Evolutionary conservation across 2,329 filamentous ascomycete species (phyloP), one percentile per base, ranked within the genome.

Genomic region (Botrytis squamosa): DNA sequence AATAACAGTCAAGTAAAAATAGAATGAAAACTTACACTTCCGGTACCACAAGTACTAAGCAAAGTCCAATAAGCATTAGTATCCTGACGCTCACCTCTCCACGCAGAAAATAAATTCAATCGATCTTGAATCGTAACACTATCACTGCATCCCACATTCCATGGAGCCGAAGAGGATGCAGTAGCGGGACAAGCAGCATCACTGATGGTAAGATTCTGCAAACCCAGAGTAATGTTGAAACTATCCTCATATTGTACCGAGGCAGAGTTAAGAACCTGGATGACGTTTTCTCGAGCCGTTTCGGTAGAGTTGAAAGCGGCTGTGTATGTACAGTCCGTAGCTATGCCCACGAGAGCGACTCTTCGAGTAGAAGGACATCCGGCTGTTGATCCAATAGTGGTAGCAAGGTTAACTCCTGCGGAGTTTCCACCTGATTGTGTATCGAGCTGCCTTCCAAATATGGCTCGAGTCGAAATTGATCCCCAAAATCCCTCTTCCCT

Each of bases 221-320:
- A 89, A 62, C 94, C 96, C 52, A 99, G 89, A 0, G 95, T 95
- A 79, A 99, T 95, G 83, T 98, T 98, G 85, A 99, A 98, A 12
- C 93, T 93, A 78, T 87, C 89, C 82, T 99, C 96, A 80, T 96
- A 99, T 16, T 98, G 84, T 75, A 90, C 89, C 2, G 95, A 98
- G 0, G 96, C 96, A 63, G 90, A 86, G 83, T 97, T 98, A 81
- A 99, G 92, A 81, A 93, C 87, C 70, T 85, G 86, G 78, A 99
- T 94, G 75, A 99, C 88, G 81, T 96, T 96, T 75, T 88, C 82
- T 73, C 91, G 88, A 38, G 91, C 88, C n/a, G 88, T 85, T 69
- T 88, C 85, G 62, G 88, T 88, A 36, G 86, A 88, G 75, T 90
- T 88, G 81, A 98, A 97, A 5, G 86, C 86, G 2, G 85, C 85